Base-by-base conservation (phyloP, 2,329 filamentous ascomycete species). In the Fonsecaea erecta region DNA sequence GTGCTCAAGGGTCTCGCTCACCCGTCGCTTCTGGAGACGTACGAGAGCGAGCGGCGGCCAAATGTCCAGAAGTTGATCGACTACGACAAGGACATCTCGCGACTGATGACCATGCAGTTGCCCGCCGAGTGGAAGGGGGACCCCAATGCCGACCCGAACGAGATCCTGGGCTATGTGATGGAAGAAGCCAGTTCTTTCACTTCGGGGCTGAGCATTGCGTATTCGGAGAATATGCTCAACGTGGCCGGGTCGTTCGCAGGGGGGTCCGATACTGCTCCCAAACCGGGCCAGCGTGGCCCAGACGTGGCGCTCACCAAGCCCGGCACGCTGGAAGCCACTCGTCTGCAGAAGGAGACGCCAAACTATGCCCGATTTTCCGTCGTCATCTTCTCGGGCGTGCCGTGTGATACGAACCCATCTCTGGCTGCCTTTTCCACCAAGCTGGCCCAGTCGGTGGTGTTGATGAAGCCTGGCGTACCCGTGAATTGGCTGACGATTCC, bases 1-100 rank as follows among this genome's bases (percentile, higher is more conserved):
- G 28, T 30, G 28, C 68, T 8, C 58, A 73, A 8, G 34, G 46
- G 26, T 24, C 28, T 30, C 28, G 28, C 28, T 30, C 8, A 30
- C 28, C 28, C 28, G 28, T 30, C 28, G 28, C 28, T 60, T 11
- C 35, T 60, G 24, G 24, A 51, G 40, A 60, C 57, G 28, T 60
- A 60, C 16, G 43, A 32, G 16, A 51, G n/a, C 24, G 57, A 60
- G 26, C 43, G 57, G 16, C 40, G 40, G 8, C 18, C 43, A 7
- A 43, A 40, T 3, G 57, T 34, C 5, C 43, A 60, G n/a, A 28
- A 24, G 5, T 14, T 60, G 4, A 60, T 60, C 26, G 34, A 32
- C 8, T 52, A 32, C 28, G 57, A 60, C 18, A 24, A 40, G 5
- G 26, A 52, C n/a, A 52, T 60, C n/a, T 60, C 57, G 9, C 21